These are phyloP conservation scores for Blastobotrys persicus DNA, from an alignment of 1,139 yeast genomes.

Conservation along the genomic window DNA sequence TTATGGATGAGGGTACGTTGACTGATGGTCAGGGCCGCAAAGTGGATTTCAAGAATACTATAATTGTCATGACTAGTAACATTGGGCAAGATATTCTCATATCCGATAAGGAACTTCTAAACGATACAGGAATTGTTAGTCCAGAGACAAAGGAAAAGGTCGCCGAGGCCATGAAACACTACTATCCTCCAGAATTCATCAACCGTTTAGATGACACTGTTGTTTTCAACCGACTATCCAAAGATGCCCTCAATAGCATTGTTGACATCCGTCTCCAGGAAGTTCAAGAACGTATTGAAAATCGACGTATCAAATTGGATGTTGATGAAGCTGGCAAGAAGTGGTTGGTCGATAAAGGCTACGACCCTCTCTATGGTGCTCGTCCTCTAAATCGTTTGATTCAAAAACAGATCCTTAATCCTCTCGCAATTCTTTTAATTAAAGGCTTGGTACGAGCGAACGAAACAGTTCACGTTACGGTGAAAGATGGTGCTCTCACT, in stretches of 20 bases:
- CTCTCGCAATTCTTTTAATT: conserved; percentile 76
- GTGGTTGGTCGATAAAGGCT: conserved; percentile 80
- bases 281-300: conserved; percentile 72
- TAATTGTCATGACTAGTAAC: conserved; percentile 95
- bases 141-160: conserved; percentile 54
- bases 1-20: conserved; percentile 88
- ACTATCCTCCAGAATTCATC: conserved; percentile 91
- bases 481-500: conserved; percentile 38
- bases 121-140: conserved; percentile 49
- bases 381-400: conserved; percentile 90
- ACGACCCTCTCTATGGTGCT: conserved; percentile 91
- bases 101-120: conserved; percentile 55
- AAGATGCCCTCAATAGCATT: conserved; percentile 65
- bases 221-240: conserved; percentile 85
- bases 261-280: conserved; percentile 82
- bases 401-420: conserved; percentile 76
- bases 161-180: conserved; percentile 59
- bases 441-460: conserved; percentile 73
- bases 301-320: conserved; percentile 67
- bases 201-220: conserved; percentile 90
- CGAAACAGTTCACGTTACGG: conserved; percentile 56
- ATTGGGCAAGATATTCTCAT: conserved; percentile 89
- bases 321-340: conserved; percentile 60
- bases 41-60: conserved; percentile 90
- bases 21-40: conserved; percentile 95